phyloP scores from a whole-genome alignment of 1,284 basidiomycete species.

The Thelephora terrestris region DNA sequence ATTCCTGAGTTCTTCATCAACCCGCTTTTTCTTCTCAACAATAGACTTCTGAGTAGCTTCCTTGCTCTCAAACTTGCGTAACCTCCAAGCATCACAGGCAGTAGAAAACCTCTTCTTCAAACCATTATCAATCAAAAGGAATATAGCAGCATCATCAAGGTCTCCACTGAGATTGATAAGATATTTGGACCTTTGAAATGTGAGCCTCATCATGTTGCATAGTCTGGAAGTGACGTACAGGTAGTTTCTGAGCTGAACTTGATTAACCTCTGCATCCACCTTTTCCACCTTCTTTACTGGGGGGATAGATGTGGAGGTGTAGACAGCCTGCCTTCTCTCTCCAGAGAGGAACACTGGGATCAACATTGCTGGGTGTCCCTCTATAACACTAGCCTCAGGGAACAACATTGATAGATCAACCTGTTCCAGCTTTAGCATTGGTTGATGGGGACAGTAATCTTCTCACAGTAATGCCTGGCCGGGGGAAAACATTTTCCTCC shows the following conservation, averaged over 20 bases:
- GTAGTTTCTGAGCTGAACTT: slow-evolving; percentile 2
- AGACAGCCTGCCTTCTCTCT: slow-evolving; percentile 13
- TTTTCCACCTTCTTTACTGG: background rate
- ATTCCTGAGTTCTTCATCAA: slow-evolving; percentile 5
- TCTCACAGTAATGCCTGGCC: slow-evolving; percentile 34
- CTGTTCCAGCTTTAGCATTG: no score
- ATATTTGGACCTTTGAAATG: slow-evolving; percentile 15
- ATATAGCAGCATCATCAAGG: slow-evolving; percentile 20
- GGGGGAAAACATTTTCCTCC: slow-evolving; percentile 36
- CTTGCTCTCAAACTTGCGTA: background rate
- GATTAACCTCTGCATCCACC: slow-evolving; percentile 2
- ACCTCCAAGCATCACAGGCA: background rate
- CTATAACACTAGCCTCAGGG: no score
- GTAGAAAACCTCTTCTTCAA: slow-evolving; percentile 14
- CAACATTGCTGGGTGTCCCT: background rate
- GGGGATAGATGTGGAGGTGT: slow-evolving; percentile 8
- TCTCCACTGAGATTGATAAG: slow-evolving; percentile 18
- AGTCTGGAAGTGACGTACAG: slow-evolving; percentile 7
- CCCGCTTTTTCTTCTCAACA: background rate
- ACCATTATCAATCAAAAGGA: slow-evolving; percentile 20
- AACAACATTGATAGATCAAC: no score
- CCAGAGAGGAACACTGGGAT: slow-evolving; percentile 14
- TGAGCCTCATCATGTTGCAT: background rate
- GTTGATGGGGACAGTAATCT: no score
- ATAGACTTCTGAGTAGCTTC: slow-evolving; percentile 1